Evolutionary conservation across 2,329 filamentous ascomycete species (phyloP).

Genomic region (Neocatenulostroma microsporum): DNA sequence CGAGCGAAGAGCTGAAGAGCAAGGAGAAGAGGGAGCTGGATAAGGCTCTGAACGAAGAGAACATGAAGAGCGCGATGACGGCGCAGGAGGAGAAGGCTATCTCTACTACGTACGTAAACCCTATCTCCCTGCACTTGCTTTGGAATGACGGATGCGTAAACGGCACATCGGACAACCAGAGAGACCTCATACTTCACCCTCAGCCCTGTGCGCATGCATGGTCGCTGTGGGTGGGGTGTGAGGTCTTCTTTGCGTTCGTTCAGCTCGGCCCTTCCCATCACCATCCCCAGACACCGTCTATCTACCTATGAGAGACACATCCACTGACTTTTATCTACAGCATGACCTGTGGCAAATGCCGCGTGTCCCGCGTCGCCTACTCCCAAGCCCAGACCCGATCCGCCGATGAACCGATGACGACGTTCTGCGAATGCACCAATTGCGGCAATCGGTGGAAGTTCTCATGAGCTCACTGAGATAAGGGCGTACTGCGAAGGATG

Average conservation of each 20-base stretch:
- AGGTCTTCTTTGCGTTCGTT: slow-evolving; percentile 26
- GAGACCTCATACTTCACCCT: slow-evolving; percentile 18
- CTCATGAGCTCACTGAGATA: slow-evolving; percentile 20
- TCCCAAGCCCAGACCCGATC: slow-evolving; percentile 90
- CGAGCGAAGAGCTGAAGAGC: slow-evolving; percentile 83
- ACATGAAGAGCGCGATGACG: slow-evolving; percentile 96
- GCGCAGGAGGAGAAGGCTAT: slow-evolving; percentile 87
- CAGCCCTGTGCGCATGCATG: slow-evolving; percentile 2
- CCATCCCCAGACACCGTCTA: background rate
- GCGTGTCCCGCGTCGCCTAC: slow-evolving; percentile 90
- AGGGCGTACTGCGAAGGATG: too few relatives aligned
- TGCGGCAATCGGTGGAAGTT: slow-evolving; percentile 48
- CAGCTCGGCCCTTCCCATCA: background rate
- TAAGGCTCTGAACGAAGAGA: slow-evolving; percentile 71
- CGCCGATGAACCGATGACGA: slow-evolving; percentile 79
- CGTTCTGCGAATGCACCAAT: slow-evolving; percentile 48
- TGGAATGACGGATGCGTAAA: too few relatives aligned
- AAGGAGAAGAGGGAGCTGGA: slow-evolving; percentile 72
- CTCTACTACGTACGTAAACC: slow-evolving; percentile 27
- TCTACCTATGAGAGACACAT: too few relatives aligned
- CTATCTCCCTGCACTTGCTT: slow-evolving; percentile 3
- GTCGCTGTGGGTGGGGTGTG: slow-evolving; percentile 15
- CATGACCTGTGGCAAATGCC: slow-evolving; percentile 84
- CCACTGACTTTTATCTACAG: slow-evolving; percentile 45
- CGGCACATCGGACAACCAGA: slow-evolving; percentile 5